These are phyloP conservation scores for Agastache rugosa DNA, from an alignment of 257 asterid species.

Conservation along the genomic window DNA sequence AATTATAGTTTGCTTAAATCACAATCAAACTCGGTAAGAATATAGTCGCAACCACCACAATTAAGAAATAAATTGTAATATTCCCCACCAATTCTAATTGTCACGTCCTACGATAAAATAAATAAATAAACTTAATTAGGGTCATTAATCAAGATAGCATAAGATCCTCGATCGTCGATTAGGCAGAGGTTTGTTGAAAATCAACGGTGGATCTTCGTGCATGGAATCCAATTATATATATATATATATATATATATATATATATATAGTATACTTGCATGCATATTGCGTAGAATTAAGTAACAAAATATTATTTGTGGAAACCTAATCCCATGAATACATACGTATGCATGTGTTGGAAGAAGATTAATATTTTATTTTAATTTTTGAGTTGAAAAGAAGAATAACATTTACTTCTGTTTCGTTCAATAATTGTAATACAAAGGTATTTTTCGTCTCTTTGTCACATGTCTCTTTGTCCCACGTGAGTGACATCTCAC, in stretches of 20 bases:
- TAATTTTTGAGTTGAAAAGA: too few species aligned
- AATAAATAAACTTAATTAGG: not conserved
- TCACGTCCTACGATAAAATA: constrained; percentile 44
- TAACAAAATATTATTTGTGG: constrained; percentile 23
- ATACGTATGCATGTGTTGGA: constrained; percentile 46
- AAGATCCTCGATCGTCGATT: constrained; percentile 41
- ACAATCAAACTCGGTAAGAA: not conserved
- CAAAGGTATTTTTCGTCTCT: constrained; percentile 58
- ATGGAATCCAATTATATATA: constrained; percentile 36
- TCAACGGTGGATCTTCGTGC: constrained; percentile 35
- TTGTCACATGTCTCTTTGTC: constrained; percentile 55
- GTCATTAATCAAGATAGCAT: constrained; percentile 20
- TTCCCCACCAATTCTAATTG: constrained; percentile 42
- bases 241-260: not conserved
- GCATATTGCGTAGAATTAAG: constrained; percentile 37
- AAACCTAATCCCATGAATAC: constrained; percentile 37
- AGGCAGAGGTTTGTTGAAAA: constrained; percentile 47
- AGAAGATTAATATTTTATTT: constrained; percentile 20
- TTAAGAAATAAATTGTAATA: constrained; percentile 34
- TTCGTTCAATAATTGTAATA: constrained; percentile 44
- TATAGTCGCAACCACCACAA: constrained; percentile 50
- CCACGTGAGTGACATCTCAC: constrained; percentile 89
- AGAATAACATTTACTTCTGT: constrained; percentile 7
- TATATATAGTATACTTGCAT: constrained; percentile 12
- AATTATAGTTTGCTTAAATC: not conserved